Evolutionary conservation across 2,329 filamentous ascomycete species (phyloP).

Genomic region (Phialemoniopsis sp.): DNA sequence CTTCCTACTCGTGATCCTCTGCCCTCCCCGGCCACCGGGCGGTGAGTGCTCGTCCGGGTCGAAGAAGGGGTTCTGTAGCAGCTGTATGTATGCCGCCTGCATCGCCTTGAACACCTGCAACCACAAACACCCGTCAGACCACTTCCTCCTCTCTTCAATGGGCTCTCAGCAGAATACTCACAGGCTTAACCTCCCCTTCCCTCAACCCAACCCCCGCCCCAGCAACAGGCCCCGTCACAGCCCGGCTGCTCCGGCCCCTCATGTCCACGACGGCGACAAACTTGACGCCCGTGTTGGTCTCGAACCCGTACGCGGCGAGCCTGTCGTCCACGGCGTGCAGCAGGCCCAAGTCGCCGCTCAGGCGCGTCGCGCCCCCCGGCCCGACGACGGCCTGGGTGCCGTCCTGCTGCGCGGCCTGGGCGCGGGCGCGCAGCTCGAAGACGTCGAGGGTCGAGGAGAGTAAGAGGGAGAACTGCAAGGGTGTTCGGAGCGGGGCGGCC

Average conservation of each 20-base stretch:
- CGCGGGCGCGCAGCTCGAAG: conserved; percentile 78
- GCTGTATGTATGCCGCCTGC: conserved; percentile 83
- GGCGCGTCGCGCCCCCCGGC: conserved; percentile 6
- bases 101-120: conserved; percentile 71
- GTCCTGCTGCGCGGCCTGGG: conserved; percentile 33
- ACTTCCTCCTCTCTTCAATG: not conserved
- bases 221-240: conserved; percentile 1
- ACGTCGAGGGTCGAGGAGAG: conserved; percentile 90
- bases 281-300: conserved; percentile 93
- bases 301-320: conserved; percentile 89
- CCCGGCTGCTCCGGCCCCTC: conserved; percentile 57
- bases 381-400: conserved; percentile 32
- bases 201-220: conserved; percentile 55
- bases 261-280: conserved; percentile 90
- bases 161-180: too few relatives aligned
- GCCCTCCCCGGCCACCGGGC: conserved; percentile 44
- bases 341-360: conserved; percentile 83
- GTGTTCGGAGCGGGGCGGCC: conserved; percentile 54
- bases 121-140: conserved; percentile 1
- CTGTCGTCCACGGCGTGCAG: conserved; percentile 92
- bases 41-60: conserved; percentile 80
- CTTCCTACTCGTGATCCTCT: conserved; percentile 74
- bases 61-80: conserved; percentile 94
- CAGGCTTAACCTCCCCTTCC: conserved; percentile 84
- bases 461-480: conserved; percentile 88